Base-by-base conservation (phyloP, 2,329 filamentous ascomycete species). In the Trichoderma guizhouense region DNA sequence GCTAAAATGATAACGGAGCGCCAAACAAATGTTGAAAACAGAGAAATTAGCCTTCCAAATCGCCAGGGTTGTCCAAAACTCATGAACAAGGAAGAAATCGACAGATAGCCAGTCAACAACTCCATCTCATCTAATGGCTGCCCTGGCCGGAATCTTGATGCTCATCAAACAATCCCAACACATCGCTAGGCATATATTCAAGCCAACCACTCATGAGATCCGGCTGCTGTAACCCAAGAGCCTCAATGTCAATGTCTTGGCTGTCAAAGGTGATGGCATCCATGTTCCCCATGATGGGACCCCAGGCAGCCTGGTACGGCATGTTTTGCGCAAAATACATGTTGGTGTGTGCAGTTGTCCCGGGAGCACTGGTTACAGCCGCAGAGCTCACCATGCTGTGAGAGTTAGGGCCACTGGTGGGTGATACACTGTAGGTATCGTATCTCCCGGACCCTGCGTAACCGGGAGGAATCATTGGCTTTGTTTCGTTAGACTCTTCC, bases 171-270 rank as follows among this genome's bases (percentile, higher is more conserved):
- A 89, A 86, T 36, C 84, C 86, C 51, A 92, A 77, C 72, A 92
- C 86, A 76, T 93, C 90, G 28, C 86, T 87, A 0, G 92, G 91
- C 7, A 94, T 82, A 72, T 92, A 93, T 76, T 93, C 92, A 12
- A 94, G 83, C 91, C 92, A 95, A 4, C 82, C 81, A 0, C 90
- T 89, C 85, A 92, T 89, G 81, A 93, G 88, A 57, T 93, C 91
- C 18, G 89, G 87, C 1, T 83, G 82, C 1, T 84, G 82, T 51
- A 86, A 73, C 0, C 89, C 90, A 21, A 94, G 81, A 5, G 88
- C 83, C 28, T 87, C 89, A 84, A 95, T 91, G 74, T 95, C 92
- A 39, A 95, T 89, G 74, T 95, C 92, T 74, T 93, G 92, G 72
- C 89, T 91, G 78, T 93, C 90, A 74, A 95, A 93, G 73, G 92